Base-by-base conservation (phyloP, 1,284 basidiomycete species). In the Violaceomyces palustris region DNA sequence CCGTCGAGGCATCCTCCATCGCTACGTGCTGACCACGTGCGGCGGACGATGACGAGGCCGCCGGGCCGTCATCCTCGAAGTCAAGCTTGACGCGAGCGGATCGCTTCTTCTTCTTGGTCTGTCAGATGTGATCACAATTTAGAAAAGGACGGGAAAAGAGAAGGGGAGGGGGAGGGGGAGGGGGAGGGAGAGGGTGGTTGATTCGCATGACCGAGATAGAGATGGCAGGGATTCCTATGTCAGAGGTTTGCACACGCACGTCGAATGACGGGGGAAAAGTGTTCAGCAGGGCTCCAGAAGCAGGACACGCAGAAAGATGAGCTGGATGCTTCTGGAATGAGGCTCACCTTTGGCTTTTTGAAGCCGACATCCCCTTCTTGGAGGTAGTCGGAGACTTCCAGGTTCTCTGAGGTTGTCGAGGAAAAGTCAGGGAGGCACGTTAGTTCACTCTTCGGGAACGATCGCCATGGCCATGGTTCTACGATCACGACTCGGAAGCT, bases 311-410 rank as follows among this genome's bases (percentile, higher is more conserved):
- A n/a, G n/a, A n/a, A n/a, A n/a, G n/a, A n/a, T n/a, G n/a, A 27
- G 39, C 18, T 27, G 25, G 30, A n/a, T 21, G 28, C 21, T 45
- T 42, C 41, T 50, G 51, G 19, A 37, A 27, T 17, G 10, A 24
- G 80, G n/a, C n/a, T n/a, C n/a, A n/a, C n/a, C n/a, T 92, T 97
- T 4, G 83, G 82, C 74, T 92, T 94, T 77, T 92, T 96, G 78
- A 96, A 96, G 1, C 88, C 89, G 15, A 84, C 77, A 51, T 97
- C 90, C 2, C 89, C 90, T 71, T 91, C 88, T 72, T 88, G 82
- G 11, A 91, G 74, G 65, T 98, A 97, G 74, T 97, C 93, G 11
- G 81, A 80, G 1, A 82, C 82, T 55, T 89, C 86, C 37, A 90
- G 71, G 60, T 91, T 91, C 78, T 96, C n/a, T n/a, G n/a, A n/a